phyloP scores from a whole-genome alignment of 768 basidiomycete genomes.

The Mycena maculata region DNA sequence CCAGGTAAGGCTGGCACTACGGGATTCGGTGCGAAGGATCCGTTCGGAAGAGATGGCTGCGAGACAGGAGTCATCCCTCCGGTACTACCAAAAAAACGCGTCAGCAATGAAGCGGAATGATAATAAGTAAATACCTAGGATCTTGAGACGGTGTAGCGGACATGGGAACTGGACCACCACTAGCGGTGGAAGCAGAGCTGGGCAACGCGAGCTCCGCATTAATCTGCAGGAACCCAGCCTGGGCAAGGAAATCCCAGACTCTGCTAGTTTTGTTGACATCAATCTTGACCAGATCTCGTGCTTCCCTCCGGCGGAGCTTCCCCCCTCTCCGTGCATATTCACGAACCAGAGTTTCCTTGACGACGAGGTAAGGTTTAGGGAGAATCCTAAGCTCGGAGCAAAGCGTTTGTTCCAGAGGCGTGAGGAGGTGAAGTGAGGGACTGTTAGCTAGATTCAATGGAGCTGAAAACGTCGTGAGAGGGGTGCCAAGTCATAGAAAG shows the following conservation, averaged over 20 bases:
- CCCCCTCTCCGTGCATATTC: constrained; percentile 93
- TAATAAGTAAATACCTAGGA: constrained; percentile 4
- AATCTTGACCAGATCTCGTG: constrained; percentile 90
- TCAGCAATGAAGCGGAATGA: neutral
- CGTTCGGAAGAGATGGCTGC: constrained; percentile 5
- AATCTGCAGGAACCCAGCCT: constrained; percentile 84
- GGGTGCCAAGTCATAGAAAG: neutral
- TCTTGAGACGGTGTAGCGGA: constrained; percentile 10
- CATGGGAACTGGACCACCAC: neutral
- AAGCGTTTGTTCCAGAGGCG: constrained; percentile 86
- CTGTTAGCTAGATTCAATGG: constrained; percentile 93
- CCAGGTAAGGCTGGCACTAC: neutral
- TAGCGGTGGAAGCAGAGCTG: constrained; percentile 2
- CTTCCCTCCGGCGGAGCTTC: constrained; percentile 87
- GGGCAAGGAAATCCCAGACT: constrained; percentile 93
- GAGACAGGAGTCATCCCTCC: neutral
- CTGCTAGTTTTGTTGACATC: constrained; percentile 93
- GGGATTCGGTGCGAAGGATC: neutral
- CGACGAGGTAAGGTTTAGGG: constrained; percentile 94
- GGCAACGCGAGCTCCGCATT: constrained; percentile 58
- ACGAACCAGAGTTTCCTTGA: constrained; percentile 94
- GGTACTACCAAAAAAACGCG: neutral
- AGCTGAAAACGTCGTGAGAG: constrained; percentile 35
- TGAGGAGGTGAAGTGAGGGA: constrained; percentile 89
- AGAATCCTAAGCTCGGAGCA: constrained; percentile 92